A percentile compares a stretch with the other conserved stretches of the same genome.
Conservation (phyloP, 2,329 filamentous ascomycete genomes). For the Venturiaceae sp. region DNA sequence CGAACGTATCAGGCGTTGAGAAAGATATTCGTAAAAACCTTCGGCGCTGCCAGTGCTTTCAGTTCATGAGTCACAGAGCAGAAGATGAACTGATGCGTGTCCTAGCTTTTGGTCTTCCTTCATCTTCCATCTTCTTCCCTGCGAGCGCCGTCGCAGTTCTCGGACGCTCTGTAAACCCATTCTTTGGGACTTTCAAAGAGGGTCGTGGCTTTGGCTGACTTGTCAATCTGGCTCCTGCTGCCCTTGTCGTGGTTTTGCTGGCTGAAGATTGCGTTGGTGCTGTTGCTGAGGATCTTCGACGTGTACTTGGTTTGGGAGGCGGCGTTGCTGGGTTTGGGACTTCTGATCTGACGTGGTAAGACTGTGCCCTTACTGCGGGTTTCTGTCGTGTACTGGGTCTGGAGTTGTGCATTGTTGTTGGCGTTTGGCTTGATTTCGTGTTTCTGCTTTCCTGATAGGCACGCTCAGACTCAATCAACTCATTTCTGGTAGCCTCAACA, state of each 20-base stretch:
- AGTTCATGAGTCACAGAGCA: background rate
- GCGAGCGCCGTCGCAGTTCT: background rate
- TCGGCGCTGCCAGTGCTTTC: background rate
- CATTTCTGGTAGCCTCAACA: background rate
- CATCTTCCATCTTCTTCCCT: background rate
- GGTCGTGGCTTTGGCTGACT: background rate
- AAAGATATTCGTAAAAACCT: background rate
- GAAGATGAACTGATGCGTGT: background rate
- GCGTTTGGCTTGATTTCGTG: background rate
- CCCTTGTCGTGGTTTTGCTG: background rate
- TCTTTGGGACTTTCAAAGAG: background rate
- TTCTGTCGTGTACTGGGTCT: background rate
- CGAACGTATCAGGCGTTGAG: background rate
- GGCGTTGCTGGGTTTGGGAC: background rate
- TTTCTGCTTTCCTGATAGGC: background rate
- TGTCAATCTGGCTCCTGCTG: background rate
- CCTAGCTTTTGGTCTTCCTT: background rate
- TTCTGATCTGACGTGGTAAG: background rate
- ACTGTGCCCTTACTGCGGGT: background rate
- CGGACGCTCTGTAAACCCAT: background rate
- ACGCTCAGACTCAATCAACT: background rate
- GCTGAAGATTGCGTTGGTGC: background rate
- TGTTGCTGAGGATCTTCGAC: background rate
- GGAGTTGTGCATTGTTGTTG: background rate
- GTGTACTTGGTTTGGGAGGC: background rate